Percentiles rank a stretch among this genome's conserved stretches.
These are phyloP conservation scores for Carex scoparia DNA, from an alignment of 176 grass and related monocot genomes.

Conservation along the genomic window DNA sequence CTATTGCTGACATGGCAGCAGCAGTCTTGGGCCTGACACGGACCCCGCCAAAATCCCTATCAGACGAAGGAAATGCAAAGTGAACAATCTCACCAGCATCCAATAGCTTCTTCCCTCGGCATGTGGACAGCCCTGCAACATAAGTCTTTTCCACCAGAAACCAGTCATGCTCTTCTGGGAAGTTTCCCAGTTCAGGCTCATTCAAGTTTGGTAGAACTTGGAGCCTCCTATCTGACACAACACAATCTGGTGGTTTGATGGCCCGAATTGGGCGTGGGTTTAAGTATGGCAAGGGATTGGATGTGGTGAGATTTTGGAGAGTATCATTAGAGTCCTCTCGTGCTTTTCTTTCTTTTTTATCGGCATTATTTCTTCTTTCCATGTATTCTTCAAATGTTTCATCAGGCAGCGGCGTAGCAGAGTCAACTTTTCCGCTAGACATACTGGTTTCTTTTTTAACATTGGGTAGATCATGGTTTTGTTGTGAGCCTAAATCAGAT, in stretches of 20 bases:
- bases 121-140: constrained; percentile 63
- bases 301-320: constrained; percentile 27
- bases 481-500: background rate
- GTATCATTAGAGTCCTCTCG: background rate
- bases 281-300: constrained; percentile 53
- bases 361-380: background rate
- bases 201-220: constrained; percentile 41
- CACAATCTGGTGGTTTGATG: constrained; percentile 17
- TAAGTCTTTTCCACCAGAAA: constrained; percentile 65
- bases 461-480: background rate
- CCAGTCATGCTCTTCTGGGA: constrained; percentile 61
- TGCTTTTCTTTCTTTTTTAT: background rate
- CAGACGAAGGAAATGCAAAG: constrained; percentile 60
- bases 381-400: background rate
- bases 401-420: background rate
- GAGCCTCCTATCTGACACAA: constrained; percentile 23
- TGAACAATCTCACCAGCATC: constrained; percentile 73
- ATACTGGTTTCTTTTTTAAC: background rate
- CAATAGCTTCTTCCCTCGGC: constrained; percentile 43
- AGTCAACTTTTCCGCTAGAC: background rate
- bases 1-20: constrained; percentile 45
- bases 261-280: constrained; percentile 70
- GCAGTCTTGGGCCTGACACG: constrained; percentile 45
- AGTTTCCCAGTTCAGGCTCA: constrained; percentile 61
- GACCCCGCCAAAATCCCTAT: constrained; percentile 18